Evolutionary conservation across 1,284 basidiomycete species (phyloP).

Genomic region (Apiotrichum gracile): DNA sequence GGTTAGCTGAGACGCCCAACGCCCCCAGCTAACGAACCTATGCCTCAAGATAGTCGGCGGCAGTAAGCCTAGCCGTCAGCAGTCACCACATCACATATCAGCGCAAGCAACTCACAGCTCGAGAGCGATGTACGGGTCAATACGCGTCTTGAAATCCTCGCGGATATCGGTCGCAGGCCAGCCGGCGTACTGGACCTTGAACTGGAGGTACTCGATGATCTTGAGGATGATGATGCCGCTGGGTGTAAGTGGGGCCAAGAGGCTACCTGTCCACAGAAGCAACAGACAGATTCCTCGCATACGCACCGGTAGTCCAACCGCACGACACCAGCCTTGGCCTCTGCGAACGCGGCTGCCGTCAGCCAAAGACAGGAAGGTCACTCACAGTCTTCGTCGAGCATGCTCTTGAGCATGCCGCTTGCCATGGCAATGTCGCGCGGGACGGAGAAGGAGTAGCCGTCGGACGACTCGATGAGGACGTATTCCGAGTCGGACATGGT

Average conservation of each 20-base stretch:
- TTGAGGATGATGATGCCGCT: constrained; percentile 53
- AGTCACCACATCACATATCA: neutral
- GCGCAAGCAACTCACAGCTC: constrained; percentile 50
- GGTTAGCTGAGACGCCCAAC: neutral
- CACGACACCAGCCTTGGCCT: constrained; percentile 45
- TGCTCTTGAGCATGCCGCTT: constrained; percentile 43
- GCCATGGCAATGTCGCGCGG: constrained; percentile 39
- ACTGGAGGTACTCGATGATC: constrained; percentile 55
- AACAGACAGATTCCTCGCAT: neutral
- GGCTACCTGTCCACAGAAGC: neutral
- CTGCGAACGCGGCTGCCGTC: constrained; percentile 44
- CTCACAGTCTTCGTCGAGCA: constrained; percentile 46
- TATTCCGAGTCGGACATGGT: constrained; percentile 25
- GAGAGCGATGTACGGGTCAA: constrained; percentile 55
- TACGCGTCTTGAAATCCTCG: constrained; percentile 53
- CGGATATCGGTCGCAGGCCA: constrained; percentile 47
- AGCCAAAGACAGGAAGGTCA: neutral
- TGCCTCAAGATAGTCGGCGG: constrained; percentile 48
- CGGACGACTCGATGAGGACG: constrained; percentile 42
- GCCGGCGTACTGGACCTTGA: constrained; percentile 51
- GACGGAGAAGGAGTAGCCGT: constrained; percentile 45
- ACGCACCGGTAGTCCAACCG: constrained; percentile 46
- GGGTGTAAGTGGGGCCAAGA: neutral
- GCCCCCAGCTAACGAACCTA: constrained; percentile 7
- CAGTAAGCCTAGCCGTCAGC: constrained; percentile 39